Percentiles rank a stretch among this genome's conserved stretches.
Conservation (phyloP, 2,329 filamentous ascomycete species). For the Colletotrichum australisinense region DNA sequence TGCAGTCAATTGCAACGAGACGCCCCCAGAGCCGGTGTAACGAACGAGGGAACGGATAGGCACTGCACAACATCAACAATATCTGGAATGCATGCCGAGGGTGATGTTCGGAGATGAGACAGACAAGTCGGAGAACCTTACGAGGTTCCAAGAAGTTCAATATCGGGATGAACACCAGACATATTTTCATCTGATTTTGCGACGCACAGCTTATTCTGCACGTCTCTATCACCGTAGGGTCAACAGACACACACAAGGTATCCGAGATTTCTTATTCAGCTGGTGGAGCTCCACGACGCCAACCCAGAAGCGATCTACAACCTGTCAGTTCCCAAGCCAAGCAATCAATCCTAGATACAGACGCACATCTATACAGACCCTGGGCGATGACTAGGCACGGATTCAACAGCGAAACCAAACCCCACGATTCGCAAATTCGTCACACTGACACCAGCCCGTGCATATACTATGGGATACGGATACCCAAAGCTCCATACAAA, state of each 20-base stretch:
- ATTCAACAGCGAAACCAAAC: no score
- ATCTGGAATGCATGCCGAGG: not conserved
- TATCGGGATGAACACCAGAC: not conserved
- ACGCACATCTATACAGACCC: not conserved
- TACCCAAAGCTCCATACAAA: conserved; percentile 1
- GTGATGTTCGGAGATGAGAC: conserved; percentile 8
- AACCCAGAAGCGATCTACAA: not conserved
- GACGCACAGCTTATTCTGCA: not conserved
- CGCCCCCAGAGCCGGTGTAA: not conserved
- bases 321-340: not conserved
- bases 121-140: not conserved
- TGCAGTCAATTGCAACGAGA: not conserved
- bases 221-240: not conserved
- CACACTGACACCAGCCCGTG: not conserved
- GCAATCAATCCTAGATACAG: not conserved
- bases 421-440: not conserved
- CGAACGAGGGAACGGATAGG: not conserved
- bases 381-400: not conserved
- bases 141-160: not conserved
- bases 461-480: not conserved
- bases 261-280: not conserved
- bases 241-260: not conserved
- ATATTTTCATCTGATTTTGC: not conserved
- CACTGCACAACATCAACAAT: not conserved
- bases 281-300: not conserved